Evolutionary conservation across 441 rosid genomes (phyloP), one percentile per base, ranked within the genome.

Genomic region (Omphalea diandra): DNA sequence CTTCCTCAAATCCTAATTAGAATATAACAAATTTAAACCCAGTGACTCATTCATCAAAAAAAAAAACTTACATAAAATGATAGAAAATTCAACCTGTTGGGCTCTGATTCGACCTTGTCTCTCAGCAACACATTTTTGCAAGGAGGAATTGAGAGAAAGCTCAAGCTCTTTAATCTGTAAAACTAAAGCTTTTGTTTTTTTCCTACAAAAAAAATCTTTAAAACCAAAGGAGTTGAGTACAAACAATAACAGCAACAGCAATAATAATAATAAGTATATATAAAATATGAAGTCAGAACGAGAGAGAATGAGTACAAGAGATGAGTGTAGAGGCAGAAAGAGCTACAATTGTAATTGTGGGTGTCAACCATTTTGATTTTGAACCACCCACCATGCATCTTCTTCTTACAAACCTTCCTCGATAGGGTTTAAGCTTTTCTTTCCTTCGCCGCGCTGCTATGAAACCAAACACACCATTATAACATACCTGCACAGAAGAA

Each of bases 101-200:
- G 95, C 87, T 73, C 91, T 81, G 65, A 88, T 84, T 63, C 97
- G 92, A 66, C 94, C 97, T 84, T 88, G 91, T 70, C 97, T 81
- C 82, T 93, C 94, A n/a, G 97, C 84, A 64, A 88, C 82, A 80
- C 87, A 78, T 76, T 87, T 90, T 29, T 84, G 82, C 56, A 62
- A 22, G 11, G 89, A 75, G 15, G 89, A 84, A 67, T 82, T 78
- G 71, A 90, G 83, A 76, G 92, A 83, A 54, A 73, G 82, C 71
- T 86, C 79, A 61, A 93, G 91, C 77, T 85, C 83, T 33, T 74
- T 60, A 55, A 85, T 35, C 76, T 73, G 83, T 36, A 43, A 61
- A 22, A 72, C 72, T 68, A 76, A 57, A 40, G 76, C 76, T 76
- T 71, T 72, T 55, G 67, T 65, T 63, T 73, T 81, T 69, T 77